Percentiles rank a stretch among this genome's conserved stretches.
Evolutionary conservation across 345 rosid genomes (phyloP).

Genomic region (Turnera subulata): DNA sequence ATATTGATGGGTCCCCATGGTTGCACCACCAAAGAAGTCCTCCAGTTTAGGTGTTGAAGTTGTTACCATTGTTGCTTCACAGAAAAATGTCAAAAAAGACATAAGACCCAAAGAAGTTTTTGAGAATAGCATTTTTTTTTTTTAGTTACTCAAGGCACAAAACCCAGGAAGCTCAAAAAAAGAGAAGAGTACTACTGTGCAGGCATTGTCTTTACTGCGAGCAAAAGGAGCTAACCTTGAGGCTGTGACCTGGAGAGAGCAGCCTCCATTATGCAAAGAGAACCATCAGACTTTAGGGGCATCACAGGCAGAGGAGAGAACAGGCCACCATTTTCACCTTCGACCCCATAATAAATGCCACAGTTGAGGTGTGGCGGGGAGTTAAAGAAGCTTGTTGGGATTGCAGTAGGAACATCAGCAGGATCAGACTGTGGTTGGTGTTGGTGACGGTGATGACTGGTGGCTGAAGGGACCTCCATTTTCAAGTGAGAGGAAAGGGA

Average conservation of each 20-base stretch:
- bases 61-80: slow-evolving; percentile 43
- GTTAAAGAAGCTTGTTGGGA: slow-evolving; percentile 33
- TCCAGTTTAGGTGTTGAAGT: slow-evolving; percentile 77
- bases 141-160: slow-evolving; percentile 9
- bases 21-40: slow-evolving; percentile 74
- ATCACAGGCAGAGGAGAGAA: slow-evolving; percentile 62
- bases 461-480: slow-evolving; percentile 44
- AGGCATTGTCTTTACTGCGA: slow-evolving; percentile 9
- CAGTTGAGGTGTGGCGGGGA: slow-evolving; percentile 34
- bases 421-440: slow-evolving; percentile 23
- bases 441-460: slow-evolving; percentile 6
- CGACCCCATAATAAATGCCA: slow-evolving; percentile 52
- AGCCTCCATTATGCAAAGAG: slow-evolving; percentile 83
- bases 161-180: slow-evolving; percentile 29
- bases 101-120: slow-evolving; percentile 8
- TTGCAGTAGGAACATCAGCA: slow-evolving; percentile 29
- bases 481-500: slow-evolving; percentile 74
- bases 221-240: slow-evolving; percentile 42
- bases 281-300: slow-evolving; percentile 95
- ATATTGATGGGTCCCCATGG: slow-evolving; percentile 71
- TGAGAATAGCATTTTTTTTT: no score
- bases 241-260: slow-evolving; percentile 64
- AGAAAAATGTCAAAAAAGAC: slow-evolving; percentile 27
- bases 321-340: slow-evolving; percentile 34
- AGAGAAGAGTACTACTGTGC: slow-evolving; percentile 7